A percentile compares a stretch with the other conserved stretches of the same genome.
These are phyloP conservation scores for Aspergillus bertholletiae DNA, from an alignment of 495 filamentous ascomycete genomes.

Conservation along the genomic window DNA sequence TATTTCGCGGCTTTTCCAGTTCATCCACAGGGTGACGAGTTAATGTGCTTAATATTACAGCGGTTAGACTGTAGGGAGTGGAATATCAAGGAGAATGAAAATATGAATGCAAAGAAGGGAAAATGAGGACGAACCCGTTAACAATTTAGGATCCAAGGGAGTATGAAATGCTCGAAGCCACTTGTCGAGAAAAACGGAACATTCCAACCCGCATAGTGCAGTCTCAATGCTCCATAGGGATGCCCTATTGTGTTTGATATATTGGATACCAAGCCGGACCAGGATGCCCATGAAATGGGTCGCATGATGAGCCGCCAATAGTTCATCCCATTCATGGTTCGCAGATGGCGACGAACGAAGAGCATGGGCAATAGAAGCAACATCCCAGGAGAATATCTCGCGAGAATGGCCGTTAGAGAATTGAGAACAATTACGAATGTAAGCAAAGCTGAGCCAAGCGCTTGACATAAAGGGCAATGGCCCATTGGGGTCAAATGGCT, in stretches of 20 bases:
- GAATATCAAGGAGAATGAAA: no score
- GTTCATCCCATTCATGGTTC: slow-evolving; percentile 41
- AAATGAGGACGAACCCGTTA: slow-evolving; percentile 12
- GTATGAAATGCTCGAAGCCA: slow-evolving; percentile 20
- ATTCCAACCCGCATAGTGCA: slow-evolving; percentile 56
- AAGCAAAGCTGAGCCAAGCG: slow-evolving; percentile 53
- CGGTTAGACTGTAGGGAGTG: no score
- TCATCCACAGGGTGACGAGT: no score
- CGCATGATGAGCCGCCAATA: slow-evolving; percentile 52
- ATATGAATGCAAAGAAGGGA: no score
- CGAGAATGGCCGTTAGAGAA: slow-evolving; percentile 25
- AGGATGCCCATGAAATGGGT: slow-evolving; percentile 55
- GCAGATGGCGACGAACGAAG: slow-evolving; percentile 39
- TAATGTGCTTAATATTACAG: no score
- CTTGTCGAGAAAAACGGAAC: slow-evolving; percentile 52
- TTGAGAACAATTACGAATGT: slow-evolving; percentile 51
- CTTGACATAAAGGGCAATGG: slow-evolving; percentile 57
- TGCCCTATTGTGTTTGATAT: slow-evolving; percentile 56
- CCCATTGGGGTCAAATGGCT: slow-evolving; percentile 40
- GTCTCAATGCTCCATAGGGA: slow-evolving; percentile 61
- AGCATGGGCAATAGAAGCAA: slow-evolving; percentile 44
- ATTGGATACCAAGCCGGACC: slow-evolving; percentile 56
- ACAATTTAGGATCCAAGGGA: not conserved
- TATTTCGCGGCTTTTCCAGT: no score
- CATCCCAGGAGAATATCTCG: slow-evolving; percentile 44